Evolutionary conservation across 108 stramenopile genomes (phyloP).

Genomic region (Aurantiochytrium sp.): DNA sequence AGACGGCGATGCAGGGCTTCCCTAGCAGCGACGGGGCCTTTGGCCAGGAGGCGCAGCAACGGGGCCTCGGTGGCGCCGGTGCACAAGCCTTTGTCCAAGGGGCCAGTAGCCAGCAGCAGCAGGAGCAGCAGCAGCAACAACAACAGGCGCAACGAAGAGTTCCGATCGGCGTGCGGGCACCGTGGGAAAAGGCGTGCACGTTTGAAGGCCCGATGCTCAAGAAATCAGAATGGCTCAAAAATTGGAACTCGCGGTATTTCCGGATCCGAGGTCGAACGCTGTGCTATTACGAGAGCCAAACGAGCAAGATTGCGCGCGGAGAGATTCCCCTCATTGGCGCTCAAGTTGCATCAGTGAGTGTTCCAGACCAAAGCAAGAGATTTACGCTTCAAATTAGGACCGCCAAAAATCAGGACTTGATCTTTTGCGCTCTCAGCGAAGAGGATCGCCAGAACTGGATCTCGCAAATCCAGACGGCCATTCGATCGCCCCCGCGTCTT

Average conservation of each 20-base stretch:
- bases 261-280: neutral
- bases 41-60: too few relatives aligned
- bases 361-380: neutral
- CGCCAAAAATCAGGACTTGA: neutral
- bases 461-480: neutral
- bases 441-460: neutral
- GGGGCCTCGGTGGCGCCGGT: too few relatives aligned
- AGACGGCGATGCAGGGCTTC: too few relatives aligned
- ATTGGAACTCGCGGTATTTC: neutral
- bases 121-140: neutral
- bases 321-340: conserved; percentile 17
- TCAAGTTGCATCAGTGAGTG: neutral
- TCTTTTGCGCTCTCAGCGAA: neutral
- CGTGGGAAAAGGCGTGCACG: conserved; percentile 1
- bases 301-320: neutral
- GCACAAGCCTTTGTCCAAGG: too few relatives aligned
- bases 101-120: neutral
- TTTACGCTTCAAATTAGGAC: neutral
- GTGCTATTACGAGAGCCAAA: conserved; percentile 1
- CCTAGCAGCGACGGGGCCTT: too few relatives aligned
- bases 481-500: neutral
- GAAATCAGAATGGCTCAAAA: neutral
- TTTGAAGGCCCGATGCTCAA: neutral
- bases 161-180: neutral
- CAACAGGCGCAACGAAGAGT: neutral